phyloP scores from a whole-genome alignment of 75 land plant species.

The Selaginella moellendorffii region DNA sequence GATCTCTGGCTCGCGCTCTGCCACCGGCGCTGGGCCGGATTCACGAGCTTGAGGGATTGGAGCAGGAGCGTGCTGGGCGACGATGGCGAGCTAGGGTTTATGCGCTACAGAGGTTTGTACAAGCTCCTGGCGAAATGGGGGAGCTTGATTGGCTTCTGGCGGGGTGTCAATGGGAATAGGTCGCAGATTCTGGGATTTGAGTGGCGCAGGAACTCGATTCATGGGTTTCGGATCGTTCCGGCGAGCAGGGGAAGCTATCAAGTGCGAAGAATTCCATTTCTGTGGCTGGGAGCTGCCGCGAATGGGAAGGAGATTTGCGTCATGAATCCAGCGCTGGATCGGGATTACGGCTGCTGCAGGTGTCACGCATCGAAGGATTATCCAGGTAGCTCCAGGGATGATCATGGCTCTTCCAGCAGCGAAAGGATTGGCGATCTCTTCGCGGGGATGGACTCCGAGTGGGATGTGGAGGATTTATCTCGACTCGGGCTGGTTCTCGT shows the following conservation, averaged over 20 bases:
- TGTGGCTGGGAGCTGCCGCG: slow-evolving; percentile 38
- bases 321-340: slow-evolving; percentile 20
- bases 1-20: slow-evolving; percentile 40
- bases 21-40: slow-evolving; percentile 52
- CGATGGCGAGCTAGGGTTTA: too few relatives aligned
- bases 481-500: slow-evolving; percentile 27
- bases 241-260: slow-evolving; percentile 24
- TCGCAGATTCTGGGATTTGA: slow-evolving; percentile 54
- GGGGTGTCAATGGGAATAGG: slow-evolving; percentile 35
- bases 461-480: slow-evolving; percentile 14
- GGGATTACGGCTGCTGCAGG: too few relatives aligned
- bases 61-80: slow-evolving; percentile 29
- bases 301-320: slow-evolving; percentile 33
- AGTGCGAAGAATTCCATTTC: slow-evolving; percentile 52
- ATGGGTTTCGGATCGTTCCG: slow-evolving; percentile 46
- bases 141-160: slow-evolving; percentile 82
- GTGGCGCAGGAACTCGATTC: slow-evolving; percentile 39
- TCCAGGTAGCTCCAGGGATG: too few relatives aligned
- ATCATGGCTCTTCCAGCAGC: too few relatives aligned
- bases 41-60: slow-evolving; percentile 40
- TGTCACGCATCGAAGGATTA: too few relatives aligned
- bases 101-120: slow-evolving; percentile 36
- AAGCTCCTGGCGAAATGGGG: slow-evolving; percentile 36
- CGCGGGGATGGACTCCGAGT: slow-evolving; percentile 1
- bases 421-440: not conserved